A percentile compares a stretch with the other conserved stretches of the same genome.
phyloP scores from a whole-genome alignment of 192 early-diverging fungal genomes.

The Entrophospora sp. region DNA sequence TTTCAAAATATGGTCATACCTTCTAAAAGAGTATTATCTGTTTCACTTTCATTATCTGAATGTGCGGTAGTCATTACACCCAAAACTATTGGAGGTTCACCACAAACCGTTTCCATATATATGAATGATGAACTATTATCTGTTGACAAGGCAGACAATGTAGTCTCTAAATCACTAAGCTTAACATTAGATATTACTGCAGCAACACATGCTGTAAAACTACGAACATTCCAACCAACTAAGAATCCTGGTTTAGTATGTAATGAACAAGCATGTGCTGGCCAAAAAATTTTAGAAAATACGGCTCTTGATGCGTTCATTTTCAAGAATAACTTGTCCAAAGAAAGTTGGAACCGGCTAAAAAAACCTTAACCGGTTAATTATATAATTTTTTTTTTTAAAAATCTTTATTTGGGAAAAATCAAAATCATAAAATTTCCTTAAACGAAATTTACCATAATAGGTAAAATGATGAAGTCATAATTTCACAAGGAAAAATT shows the following conservation, averaged over 20 bases:
- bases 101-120: conserved; percentile 19
- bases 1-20: neutral
- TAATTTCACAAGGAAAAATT: too few species aligned
- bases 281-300: conserved; percentile 46
- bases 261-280: conserved; percentile 39
- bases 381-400: too few species aligned
- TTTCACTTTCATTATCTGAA: neutral
- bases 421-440: too few species aligned
- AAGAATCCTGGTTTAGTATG: conserved; percentile 37
- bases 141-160: conserved; percentile 17
- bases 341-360: too few species aligned
- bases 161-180: conserved; percentile 26
- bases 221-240: conserved; percentile 43
- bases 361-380: too few species aligned
- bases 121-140: conserved; percentile 18
- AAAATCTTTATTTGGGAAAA: too few species aligned
- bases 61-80: conserved; percentile 15
- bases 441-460: too few species aligned
- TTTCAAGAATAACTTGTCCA: too few species aligned
- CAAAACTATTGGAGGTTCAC: conserved; percentile 21
- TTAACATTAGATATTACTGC: conserved; percentile 38
- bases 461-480: too few species aligned
- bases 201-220: conserved; percentile 42
- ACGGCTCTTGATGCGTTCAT: conserved; percentile 34
- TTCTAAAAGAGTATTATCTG: conserved; percentile 9